phyloP scores from a whole-genome alignment of 495 filamentous ascomycete genomes.

The Paragyromitra xinjiangensis region DNA sequence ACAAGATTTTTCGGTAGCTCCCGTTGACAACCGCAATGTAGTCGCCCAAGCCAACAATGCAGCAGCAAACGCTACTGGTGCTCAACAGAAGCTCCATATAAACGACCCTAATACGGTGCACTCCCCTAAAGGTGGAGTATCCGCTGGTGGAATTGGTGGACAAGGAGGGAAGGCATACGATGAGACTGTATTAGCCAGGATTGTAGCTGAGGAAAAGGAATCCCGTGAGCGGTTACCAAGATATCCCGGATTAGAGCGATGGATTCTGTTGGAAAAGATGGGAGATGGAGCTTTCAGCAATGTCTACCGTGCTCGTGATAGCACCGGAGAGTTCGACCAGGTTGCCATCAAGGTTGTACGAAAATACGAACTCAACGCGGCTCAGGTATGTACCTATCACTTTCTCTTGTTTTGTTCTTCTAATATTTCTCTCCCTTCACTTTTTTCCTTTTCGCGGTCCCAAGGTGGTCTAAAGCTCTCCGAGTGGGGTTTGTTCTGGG shows the following conservation, averaged over 20 bases:
- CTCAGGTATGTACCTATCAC: slow-evolving; percentile 77
- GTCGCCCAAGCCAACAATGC: slow-evolving; percentile 71
- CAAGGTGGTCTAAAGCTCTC: slow-evolving; percentile 29
- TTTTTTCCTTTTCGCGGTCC: slow-evolving; percentile 4
- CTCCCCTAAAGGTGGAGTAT: slow-evolving; percentile 46
- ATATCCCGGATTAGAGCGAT: slow-evolving; percentile 92
- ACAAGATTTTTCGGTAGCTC: slow-evolving; percentile 68
- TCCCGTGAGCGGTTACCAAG: slow-evolving; percentile 83
- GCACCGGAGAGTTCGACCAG: slow-evolving; percentile 71
- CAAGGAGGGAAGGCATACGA: slow-evolving; percentile 69
- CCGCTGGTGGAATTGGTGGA: slow-evolving; percentile 38
- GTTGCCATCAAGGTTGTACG: slow-evolving; percentile 98
- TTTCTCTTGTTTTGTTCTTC: slow-evolving; percentile 53
- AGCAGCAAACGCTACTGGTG: slow-evolving; percentile 65
- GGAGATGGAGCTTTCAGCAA: slow-evolving; percentile 99
- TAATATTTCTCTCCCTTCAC: slow-evolving; percentile 26
- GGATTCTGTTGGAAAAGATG: slow-evolving; percentile 95
- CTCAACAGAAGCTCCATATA: slow-evolving; percentile 61
- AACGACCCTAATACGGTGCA: slow-evolving; percentile 57
- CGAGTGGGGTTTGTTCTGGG: slow-evolving; percentile 20
- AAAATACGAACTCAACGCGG: slow-evolving; percentile 98
- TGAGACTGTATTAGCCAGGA: slow-evolving; percentile 74
- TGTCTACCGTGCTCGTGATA: slow-evolving; percentile 87
- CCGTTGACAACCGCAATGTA: slow-evolving; percentile 69
- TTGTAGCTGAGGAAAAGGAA: slow-evolving; percentile 90